A percentile compares a stretch with the other conserved stretches of the same genome.
Conservation (phyloP, 768 basidiomycete genomes). For the Dentipellis fragilis region DNA sequence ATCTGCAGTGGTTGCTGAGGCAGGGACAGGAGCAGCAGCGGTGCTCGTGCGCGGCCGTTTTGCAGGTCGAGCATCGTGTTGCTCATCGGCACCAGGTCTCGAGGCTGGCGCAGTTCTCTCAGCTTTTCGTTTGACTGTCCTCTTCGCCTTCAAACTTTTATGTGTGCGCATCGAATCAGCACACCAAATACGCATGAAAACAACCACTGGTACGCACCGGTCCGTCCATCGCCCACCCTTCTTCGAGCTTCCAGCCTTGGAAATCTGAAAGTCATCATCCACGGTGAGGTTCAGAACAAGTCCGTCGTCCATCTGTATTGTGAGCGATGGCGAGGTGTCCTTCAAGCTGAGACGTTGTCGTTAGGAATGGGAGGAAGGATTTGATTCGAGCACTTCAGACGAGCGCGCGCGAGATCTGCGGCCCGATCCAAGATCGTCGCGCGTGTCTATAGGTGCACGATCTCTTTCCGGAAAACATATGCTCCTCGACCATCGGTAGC, state of each 20-base stretch:
- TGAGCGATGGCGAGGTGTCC: too few relatives aligned
- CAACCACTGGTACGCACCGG: slow-evolving; percentile 7
- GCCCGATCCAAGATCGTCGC: too few relatives aligned
- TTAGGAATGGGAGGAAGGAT: too few relatives aligned
- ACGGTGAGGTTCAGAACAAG: slow-evolving; percentile 11
- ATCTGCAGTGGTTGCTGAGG: background rate
- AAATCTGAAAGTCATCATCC: slow-evolving; percentile 4
- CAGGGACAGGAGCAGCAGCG: background rate
- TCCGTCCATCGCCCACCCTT: slow-evolving; percentile 15
- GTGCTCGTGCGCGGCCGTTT: slow-evolving; percentile 11
- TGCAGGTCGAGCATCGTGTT: background rate
- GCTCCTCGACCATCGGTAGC: too few relatives aligned
- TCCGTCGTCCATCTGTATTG: slow-evolving; percentile 6
- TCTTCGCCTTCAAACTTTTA: slow-evolving; percentile 12
- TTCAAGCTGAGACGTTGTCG: too few relatives aligned
- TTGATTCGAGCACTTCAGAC: too few relatives aligned
- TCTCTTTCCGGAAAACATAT: too few relatives aligned
- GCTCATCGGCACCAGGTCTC: background rate
- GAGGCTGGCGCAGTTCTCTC: background rate
- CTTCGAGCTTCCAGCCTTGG: background rate
- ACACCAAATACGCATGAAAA: background rate
- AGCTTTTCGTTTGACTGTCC: slow-evolving; percentile 9
- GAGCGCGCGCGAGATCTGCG: too few relatives aligned
- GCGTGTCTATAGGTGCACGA: too few relatives aligned
- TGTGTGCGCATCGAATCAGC: background rate